Evolutionary conservation across 2,329 filamentous ascomycete species (phyloP).

Genomic region (Raffaelea deltoideospora): DNA sequence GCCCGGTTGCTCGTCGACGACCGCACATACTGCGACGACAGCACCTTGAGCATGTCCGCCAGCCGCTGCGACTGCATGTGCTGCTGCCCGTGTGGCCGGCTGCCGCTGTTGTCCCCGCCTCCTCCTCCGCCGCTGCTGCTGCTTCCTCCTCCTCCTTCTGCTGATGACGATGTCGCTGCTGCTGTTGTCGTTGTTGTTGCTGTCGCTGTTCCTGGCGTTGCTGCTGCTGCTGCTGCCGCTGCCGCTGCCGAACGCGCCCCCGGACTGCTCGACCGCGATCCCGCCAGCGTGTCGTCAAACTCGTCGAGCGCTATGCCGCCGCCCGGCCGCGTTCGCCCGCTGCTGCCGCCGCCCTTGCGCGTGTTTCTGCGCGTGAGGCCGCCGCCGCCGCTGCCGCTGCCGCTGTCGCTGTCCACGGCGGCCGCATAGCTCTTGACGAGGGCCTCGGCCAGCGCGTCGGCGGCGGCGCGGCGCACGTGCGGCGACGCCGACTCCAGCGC

Average conservation of each 20-base stretch:
- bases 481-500: constrained; percentile 64
- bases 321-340: constrained; percentile 29
- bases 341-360: neutral
- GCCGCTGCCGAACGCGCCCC: too few species aligned
- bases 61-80: constrained; percentile 57
- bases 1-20: constrained; percentile 64
- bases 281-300: constrained; percentile 56
- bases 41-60: constrained; percentile 58
- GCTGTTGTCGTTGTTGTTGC: too few species aligned
- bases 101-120: neutral
- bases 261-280: constrained; percentile 55
- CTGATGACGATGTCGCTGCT: too few species aligned
- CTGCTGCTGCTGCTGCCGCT: too few species aligned
- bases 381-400: neutral
- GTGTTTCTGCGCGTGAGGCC: neutral
- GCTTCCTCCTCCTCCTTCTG: too few species aligned
- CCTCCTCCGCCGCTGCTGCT: constrained; percentile 6
- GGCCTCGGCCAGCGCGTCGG: constrained; percentile 69
- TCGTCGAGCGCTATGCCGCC: constrained; percentile 55
- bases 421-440: constrained; percentile 70
- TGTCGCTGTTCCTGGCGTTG: too few species aligned
- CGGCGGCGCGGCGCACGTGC: constrained; percentile 70
- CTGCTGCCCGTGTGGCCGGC: constrained; percentile 44
- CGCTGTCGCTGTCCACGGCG: constrained; percentile 25
- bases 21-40: constrained; percentile 70